These are phyloP conservation scores for Saccharomyces jurei DNA, from an alignment of 805 yeast species.

Conservation along the genomic window DNA sequence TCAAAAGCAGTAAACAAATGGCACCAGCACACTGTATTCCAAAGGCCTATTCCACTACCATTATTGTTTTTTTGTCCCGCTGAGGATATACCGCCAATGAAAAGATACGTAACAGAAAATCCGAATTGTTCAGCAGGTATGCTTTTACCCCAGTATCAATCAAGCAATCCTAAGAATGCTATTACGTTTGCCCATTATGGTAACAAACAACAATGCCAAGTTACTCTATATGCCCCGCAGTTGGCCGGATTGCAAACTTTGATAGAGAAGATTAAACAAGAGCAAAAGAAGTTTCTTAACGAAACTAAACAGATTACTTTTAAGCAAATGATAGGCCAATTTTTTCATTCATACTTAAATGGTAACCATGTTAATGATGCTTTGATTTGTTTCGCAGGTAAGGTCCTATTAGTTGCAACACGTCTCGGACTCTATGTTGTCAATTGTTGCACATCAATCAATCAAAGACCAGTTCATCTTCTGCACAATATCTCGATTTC, in stretches of 20 bases:
- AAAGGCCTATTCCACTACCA: slow-evolving; percentile 77
- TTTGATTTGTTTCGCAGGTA: slow-evolving; percentile 85
- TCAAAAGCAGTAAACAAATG: slow-evolving; percentile 79
- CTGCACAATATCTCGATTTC: slow-evolving; percentile 69
- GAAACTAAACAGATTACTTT: slow-evolving; percentile 70
- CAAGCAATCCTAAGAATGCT: slow-evolving; percentile 17
- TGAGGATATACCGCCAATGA: slow-evolving; percentile 63
- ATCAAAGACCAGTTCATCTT: slow-evolving; percentile 60
- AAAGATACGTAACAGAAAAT: slow-evolving; percentile 27
- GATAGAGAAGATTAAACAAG: slow-evolving; percentile 65
- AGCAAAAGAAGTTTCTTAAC: slow-evolving; percentile 61
- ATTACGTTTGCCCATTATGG: slow-evolving; percentile 22
- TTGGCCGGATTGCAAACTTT: slow-evolving; percentile 60
- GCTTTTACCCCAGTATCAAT: slow-evolving; percentile 10
- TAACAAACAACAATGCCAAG: slow-evolving; percentile 30
- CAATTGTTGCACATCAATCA: slow-evolving; percentile 44
- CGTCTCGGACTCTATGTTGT: slow-evolving; percentile 81
- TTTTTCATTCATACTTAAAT: slow-evolving; percentile 44
- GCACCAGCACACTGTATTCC: slow-evolving; percentile 81
- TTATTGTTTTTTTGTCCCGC: slow-evolving; percentile 62
- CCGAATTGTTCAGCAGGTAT: slow-evolving; percentile 21
- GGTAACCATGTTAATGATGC: slow-evolving; percentile 75
- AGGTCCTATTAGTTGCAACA: slow-evolving; percentile 79
- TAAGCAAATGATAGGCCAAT: slow-evolving; percentile 61
- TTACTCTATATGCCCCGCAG: slow-evolving; percentile 34